Conservation (phyloP, 1,284 basidiomycete genomes). For the Moesziomyces parantarcticus region DNA sequence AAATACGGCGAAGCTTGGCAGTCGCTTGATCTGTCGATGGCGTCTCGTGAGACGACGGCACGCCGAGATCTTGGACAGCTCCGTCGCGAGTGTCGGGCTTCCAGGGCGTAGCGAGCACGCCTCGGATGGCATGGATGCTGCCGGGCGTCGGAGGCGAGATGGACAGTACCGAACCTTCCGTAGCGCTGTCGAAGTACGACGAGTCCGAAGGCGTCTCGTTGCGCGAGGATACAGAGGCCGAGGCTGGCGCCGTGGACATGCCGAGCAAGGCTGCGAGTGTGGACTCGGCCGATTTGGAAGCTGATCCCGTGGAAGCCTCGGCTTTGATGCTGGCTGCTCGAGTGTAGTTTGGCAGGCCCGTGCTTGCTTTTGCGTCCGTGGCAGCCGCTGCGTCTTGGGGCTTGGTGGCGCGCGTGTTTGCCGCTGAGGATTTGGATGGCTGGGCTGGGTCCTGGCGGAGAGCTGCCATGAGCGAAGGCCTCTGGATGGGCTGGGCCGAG, state of each 20-base stretch:
- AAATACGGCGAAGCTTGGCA: conserved; percentile 9
- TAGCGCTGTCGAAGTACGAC: conserved; percentile 45
- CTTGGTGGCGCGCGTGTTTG: not conserved
- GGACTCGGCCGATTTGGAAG: conserved; percentile 22
- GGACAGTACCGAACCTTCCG: conserved; percentile 35
- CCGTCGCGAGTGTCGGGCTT: conserved; percentile 5
- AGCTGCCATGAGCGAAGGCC: conserved; percentile 36
- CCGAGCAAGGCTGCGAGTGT: conserved; percentile 43
- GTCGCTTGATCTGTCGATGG: conserved; percentile 2
- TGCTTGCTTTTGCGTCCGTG: not conserved
- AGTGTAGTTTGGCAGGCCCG: conserved; percentile 23
- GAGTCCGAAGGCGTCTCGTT: conserved; percentile 42
- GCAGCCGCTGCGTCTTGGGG: not conserved
- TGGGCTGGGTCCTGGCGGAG: conserved; percentile 15
- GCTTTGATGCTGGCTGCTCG: conserved; percentile 5
- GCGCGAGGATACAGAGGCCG: conserved; percentile 24
- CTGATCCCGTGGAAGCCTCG: conserved; percentile 3
- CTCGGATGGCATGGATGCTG: conserved; percentile 38
- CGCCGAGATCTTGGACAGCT: not conserved
- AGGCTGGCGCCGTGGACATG: conserved; percentile 24
- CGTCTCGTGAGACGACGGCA: conserved; percentile 6
- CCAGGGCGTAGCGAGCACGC: conserved; percentile 31
- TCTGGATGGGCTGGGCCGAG: conserved; percentile 6
- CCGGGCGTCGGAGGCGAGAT: conserved; percentile 40
- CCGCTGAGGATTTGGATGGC: conserved; percentile 3